Percentiles rank a stretch among this genome's conserved stretches.
Conservation (phyloP, 768 basidiomycete species). For the Leccinum incarnatum region DNA sequence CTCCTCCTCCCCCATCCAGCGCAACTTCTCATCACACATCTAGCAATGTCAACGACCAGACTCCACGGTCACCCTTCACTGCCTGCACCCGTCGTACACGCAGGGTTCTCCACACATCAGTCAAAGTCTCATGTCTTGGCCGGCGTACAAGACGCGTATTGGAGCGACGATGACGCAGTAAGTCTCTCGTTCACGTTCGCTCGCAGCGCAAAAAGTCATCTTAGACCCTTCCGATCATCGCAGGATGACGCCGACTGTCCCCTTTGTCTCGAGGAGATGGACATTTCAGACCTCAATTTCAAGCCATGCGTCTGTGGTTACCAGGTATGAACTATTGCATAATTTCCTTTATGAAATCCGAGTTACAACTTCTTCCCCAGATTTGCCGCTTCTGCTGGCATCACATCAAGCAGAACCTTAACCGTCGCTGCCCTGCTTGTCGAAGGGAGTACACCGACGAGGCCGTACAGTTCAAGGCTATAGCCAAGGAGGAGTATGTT, state of each 20-base stretch:
- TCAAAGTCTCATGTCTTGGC: conserved; percentile 85
- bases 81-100: conserved; percentile 72
- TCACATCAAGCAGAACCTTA: conserved; percentile 94
- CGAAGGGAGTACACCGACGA: conserved; percentile 91
- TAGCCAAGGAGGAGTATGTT: conserved; percentile 92
- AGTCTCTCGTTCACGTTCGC: conserved; percentile 23
- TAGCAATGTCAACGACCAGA: conserved; percentile 50
- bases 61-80: conserved; percentile 60
- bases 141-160: conserved; percentile 94
- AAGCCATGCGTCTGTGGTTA: conserved; percentile 99
- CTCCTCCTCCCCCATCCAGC: conserved; percentile 18
- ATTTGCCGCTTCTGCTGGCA: conserved; percentile 99
- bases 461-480: conserved; percentile 90
- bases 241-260: conserved; percentile 99
- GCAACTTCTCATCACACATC: conserved; percentile 3
- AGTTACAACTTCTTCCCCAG: conserved; percentile 41
- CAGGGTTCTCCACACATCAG: conserved; percentile 67
- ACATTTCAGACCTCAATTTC: conserved; percentile 98
- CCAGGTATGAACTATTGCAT: conserved; percentile 55
- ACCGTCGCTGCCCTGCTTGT: conserved; percentile 96
- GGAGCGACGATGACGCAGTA: conserved; percentile 90
- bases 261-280: conserved; percentile 97
- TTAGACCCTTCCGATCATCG: conserved; percentile 18
- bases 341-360: conserved; percentile 14
- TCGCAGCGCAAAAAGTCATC: conserved; percentile 13